These are phyloP conservation scores for Phyllosticta capitalensis DNA, from an alignment of 2,329 filamentous ascomycete species.

Conservation along the genomic window DNA sequence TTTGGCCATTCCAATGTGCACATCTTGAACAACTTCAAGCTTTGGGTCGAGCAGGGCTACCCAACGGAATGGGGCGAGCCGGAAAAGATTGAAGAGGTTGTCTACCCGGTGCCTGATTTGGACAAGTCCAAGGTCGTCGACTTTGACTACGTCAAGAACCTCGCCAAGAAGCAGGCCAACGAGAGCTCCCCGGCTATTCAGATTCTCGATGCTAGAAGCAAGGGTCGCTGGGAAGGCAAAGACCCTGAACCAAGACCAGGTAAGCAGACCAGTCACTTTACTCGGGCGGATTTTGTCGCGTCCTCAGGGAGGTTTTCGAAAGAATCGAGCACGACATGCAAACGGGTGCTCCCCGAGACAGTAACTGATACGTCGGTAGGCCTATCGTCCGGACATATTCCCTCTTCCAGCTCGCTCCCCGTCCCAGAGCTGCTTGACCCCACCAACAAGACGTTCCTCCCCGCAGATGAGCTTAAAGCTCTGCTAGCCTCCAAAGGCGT, in stretches of 20 bases:
- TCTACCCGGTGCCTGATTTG: slow-evolving; percentile 36
- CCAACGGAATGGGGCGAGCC: slow-evolving; percentile 71
- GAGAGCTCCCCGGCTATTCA: slow-evolving; percentile 77
- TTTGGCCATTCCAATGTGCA: slow-evolving; percentile 88
- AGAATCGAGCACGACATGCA: too few relatives aligned
- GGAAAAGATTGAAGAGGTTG: slow-evolving; percentile 34
- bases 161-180: slow-evolving; percentile 67
- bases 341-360: background rate
- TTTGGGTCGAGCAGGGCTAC: slow-evolving; percentile 80
- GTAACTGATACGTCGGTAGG: slow-evolving; percentile 17
- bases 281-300: background rate
- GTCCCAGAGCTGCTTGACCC: slow-evolving; percentile 73
- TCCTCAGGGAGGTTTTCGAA: background rate
- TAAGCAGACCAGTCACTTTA: slow-evolving; percentile 43
- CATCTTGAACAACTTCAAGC: slow-evolving; percentile 86
- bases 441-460: slow-evolving; percentile 68
- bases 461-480: slow-evolving; percentile 60
- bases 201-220: slow-evolving; percentile 76
- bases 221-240: slow-evolving; percentile 70
- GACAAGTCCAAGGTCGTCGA: slow-evolving; percentile 57
- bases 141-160: slow-evolving; percentile 74
- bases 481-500: slow-evolving; percentile 74
- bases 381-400: slow-evolving; percentile 83
- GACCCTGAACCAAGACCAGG: slow-evolving; percentile 81
- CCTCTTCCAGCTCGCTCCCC: slow-evolving; percentile 74